Base-by-base conservation (phyloP, 305 asterid species). In the Lippia alba region DNA sequence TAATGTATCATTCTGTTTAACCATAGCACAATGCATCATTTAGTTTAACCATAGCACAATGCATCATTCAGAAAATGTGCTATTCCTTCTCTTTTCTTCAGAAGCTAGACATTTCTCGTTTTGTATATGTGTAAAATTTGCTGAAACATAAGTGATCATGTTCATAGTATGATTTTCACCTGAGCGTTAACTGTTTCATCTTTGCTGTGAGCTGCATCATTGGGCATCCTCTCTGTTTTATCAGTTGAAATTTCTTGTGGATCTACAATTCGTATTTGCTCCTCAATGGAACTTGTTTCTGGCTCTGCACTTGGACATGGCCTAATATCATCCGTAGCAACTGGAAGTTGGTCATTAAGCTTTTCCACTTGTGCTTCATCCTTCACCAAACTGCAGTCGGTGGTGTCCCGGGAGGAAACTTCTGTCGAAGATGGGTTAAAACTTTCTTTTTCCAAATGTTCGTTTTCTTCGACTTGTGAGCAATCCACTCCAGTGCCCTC, bases 181-280 rank as follows among this genome's bases (percentile, higher is more conserved):
- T 18, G 54, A 54, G 19, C 56, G 36, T 54, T 58, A 4, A 16
- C 17, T 40, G 46, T 34, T 54, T 54, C 48, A 34, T 53, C 74
- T 16, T 61, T 18, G 6, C 7, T 53, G 66, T 18, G 30, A 45
- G 44, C 55, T 45, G 74, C 39, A 68, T 61, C 70, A 44, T 12
- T 44, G 17, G 66, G 18, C 32, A 54, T 61, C 39, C 59, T 61
- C 65, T 50, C 46, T 34, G 32, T 58, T 51, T 63, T 20, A 46
- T 75, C 66, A 44, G 58, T 56, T 40, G 69, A 68, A 40, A 72
- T 64, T 70, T 79, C 82, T 67, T 64, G 69, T 8, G 60, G 63
- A 55, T 64, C 62, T 33, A 7, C 30, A 17, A 12, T 36, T 53
- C 16, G 40, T 63, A 58, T 58, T 76, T 58, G 71, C 41, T 74